phyloP scores from a whole-genome alignment of 371 early-diverging fungal genomes.

The Saksenaea oblongispora region DNA sequence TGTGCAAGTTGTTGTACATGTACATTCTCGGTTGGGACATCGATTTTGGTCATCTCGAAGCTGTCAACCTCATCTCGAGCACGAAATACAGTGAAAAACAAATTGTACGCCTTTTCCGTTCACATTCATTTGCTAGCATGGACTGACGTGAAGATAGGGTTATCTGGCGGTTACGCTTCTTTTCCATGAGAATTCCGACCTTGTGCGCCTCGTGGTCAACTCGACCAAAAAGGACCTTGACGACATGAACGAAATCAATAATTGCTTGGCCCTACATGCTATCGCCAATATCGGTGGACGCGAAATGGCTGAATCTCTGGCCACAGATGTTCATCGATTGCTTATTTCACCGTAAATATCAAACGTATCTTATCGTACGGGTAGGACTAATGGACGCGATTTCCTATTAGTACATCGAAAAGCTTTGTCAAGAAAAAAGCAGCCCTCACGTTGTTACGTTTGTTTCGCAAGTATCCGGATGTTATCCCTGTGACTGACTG shows the following conservation, averaged over 20 bases:
- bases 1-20: constrained; percentile 97
- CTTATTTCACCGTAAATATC: constrained; percentile 77
- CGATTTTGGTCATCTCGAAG: constrained; percentile 96
- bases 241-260: constrained; percentile 84
- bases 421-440: constrained; percentile 97
- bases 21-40: constrained; percentile 97
- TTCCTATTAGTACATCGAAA: constrained; percentile 57
- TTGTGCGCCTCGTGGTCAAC: constrained; percentile 82
- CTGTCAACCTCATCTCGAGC: constrained; percentile 89
- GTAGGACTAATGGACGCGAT: constrained; percentile 29
- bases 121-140: neutral
- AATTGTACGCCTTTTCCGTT: constrained; percentile 68
- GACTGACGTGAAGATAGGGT: constrained; percentile 62
- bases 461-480: constrained; percentile 90
- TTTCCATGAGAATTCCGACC: constrained; percentile 85
- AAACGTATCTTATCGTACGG: constrained; percentile 43
- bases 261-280: constrained; percentile 92
- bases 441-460: constrained; percentile 86
- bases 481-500: constrained; percentile 88
- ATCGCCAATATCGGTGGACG: constrained; percentile 93
- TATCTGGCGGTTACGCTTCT: constrained; percentile 94
- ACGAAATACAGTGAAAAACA: constrained; percentile 95
- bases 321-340: constrained; percentile 81
- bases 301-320: constrained; percentile 89
- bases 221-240: constrained; percentile 89